phyloP scores from a whole-genome alignment of 2,329 filamentous ascomycete species.

The Epichloe amarillans region DNA sequence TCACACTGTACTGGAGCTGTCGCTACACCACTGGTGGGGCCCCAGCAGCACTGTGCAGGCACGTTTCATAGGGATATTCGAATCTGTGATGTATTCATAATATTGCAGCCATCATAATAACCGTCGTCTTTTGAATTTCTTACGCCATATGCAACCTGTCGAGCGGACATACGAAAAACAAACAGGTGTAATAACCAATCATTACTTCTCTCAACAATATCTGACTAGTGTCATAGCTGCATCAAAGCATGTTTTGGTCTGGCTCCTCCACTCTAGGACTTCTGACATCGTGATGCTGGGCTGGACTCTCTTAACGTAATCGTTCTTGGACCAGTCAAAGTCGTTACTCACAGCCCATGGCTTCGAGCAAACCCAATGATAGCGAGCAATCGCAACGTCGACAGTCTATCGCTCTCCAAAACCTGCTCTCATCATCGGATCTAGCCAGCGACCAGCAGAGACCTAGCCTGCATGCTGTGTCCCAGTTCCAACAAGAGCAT shows the following conservation, averaged over 20 bases:
- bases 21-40: too few relatives aligned
- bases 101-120: too few relatives aligned
- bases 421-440: slow-evolving; percentile 27
- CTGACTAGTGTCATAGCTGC: not conserved
- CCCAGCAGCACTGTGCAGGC: too few relatives aligned
- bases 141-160: not conserved
- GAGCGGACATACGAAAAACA: not conserved
- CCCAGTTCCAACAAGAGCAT: slow-evolving; percentile 1
- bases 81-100: too few relatives aligned
- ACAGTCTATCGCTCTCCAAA: slow-evolving; percentile 57
- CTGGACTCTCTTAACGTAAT: not conserved
- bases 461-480: not conserved
- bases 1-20: too few relatives aligned
- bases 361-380: slow-evolving; percentile 14
- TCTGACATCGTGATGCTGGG: slow-evolving; percentile 4
- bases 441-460: not conserved
- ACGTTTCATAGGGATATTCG: too few relatives aligned
- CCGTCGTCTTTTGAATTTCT: too few relatives aligned
- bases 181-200: not conserved
- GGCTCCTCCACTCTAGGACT: not conserved
- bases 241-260: not conserved
- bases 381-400: slow-evolving; percentile 14
- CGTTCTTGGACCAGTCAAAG: not conserved
- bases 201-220: not conserved
- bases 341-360: slow-evolving; percentile 12